These are phyloP conservation scores for Sphagnum magellanicum DNA, from an alignment of 228 moss, liverwort and hornwort genomes.

Conservation along the genomic window DNA sequence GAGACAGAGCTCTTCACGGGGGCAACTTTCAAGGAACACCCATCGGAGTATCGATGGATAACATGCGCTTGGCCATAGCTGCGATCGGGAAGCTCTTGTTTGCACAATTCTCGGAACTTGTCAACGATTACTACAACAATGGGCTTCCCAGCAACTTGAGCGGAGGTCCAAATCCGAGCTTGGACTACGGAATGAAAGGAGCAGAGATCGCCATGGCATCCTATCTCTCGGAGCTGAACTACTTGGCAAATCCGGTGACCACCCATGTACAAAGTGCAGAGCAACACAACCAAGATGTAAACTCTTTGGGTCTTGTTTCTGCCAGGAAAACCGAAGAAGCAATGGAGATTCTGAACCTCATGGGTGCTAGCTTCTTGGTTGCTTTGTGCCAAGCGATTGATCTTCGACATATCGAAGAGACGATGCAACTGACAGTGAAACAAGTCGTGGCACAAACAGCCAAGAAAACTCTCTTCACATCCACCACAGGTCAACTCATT, in stretches of 20 bases:
- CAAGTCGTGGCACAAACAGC: conserved; percentile 23
- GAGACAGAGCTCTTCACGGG: background rate
- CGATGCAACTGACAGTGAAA: conserved; percentile 33
- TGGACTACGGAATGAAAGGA: conserved; percentile 54
- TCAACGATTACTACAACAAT: conserved; percentile 50
- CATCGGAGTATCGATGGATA: conserved; percentile 46
- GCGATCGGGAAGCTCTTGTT: conserved; percentile 52
- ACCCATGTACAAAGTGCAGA: conserved; percentile 58
- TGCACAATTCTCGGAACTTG: conserved; percentile 50
- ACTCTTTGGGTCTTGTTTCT: conserved; percentile 35
- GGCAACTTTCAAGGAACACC: conserved; percentile 32
- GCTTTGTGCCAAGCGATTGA: conserved; percentile 44
- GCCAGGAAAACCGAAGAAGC: conserved; percentile 38
- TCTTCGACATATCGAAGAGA: conserved; percentile 36
- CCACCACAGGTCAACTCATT: conserved; percentile 1
- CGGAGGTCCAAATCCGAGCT: conserved; percentile 34
- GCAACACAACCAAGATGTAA: conserved; percentile 46
- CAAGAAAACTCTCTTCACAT: conserved; percentile 18
- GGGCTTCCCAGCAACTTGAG: conserved; percentile 39
- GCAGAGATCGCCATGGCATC: conserved; percentile 33
- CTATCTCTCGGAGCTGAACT: conserved; percentile 37
- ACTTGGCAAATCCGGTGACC: conserved; percentile 48
- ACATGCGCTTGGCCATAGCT: conserved; percentile 36
- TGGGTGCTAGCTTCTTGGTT: conserved; percentile 27
- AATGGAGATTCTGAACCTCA: conserved; percentile 33